phyloP scores from a whole-genome alignment of 495 filamentous ascomycete species.

The Astrothelium subdiscretum region DNA sequence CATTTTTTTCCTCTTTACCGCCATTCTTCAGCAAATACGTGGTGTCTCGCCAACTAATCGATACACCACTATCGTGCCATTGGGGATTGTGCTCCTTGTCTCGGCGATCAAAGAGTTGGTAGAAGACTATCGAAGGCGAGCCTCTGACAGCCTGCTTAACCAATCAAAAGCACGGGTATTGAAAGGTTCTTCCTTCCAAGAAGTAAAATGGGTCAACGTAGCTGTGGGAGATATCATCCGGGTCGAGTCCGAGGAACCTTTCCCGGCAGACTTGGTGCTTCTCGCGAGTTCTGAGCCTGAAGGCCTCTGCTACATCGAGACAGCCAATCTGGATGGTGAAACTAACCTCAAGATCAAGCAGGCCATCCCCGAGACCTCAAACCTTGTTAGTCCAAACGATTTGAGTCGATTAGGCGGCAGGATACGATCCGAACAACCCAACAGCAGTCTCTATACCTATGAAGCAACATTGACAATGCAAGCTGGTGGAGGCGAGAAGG shows the following conservation, averaged over 20 bases:
- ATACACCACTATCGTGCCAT: constrained; percentile 91
- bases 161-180: constrained; percentile 76
- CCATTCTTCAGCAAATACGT: constrained; percentile 89
- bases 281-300: constrained; percentile 94
- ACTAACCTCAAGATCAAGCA: constrained; percentile 99
- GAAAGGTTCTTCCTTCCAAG: constrained; percentile 72
- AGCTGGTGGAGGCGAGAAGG: constrained; percentile 89
- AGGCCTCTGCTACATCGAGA: constrained; percentile 97
- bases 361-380: constrained; percentile 84
- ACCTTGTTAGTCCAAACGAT: constrained; percentile 76
- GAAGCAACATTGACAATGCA: constrained; percentile 93
- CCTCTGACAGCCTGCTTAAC: constrained; percentile 79
- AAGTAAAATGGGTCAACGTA: constrained; percentile 87
- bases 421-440: constrained; percentile 90
- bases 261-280: constrained; percentile 87
- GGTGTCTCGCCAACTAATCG: constrained; percentile 86
- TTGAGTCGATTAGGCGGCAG: constrained; percentile 77
- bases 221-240: constrained; percentile 88
- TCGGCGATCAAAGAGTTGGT: constrained; percentile 92
- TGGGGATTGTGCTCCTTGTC: constrained; percentile 78
- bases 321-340: constrained; percentile 94
- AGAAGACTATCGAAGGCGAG: constrained; percentile 85
- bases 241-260: constrained; percentile 91
- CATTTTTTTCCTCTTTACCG: constrained; percentile 98
- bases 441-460: constrained; percentile 97